Conservation (phyloP, 176 grass and related monocot species). For the Carex myosuroides region DNA sequence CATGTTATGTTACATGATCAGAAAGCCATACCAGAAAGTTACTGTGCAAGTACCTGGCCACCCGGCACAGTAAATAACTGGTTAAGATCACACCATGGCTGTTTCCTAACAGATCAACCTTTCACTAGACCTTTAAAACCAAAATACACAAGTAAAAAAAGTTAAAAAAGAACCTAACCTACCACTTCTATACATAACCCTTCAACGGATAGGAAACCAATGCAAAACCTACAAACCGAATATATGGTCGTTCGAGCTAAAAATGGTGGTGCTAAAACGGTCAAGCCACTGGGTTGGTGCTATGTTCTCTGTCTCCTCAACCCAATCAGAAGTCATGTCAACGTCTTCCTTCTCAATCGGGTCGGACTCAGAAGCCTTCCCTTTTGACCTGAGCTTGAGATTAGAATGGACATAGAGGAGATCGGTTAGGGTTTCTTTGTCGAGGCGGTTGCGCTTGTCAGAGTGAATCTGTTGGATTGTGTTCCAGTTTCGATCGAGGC, state of each 20-base stretch:
- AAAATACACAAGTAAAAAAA: neutral
- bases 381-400: slow-evolving; percentile 51
- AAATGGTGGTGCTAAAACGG: slow-evolving; percentile 58
- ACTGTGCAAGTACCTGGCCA: neutral
- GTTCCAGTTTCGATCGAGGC: slow-evolving; percentile 67
- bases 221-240: slow-evolving; percentile 46
- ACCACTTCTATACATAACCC: neutral
- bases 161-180: neutral
- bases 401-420: slow-evolving; percentile 88
- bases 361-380: slow-evolving; percentile 46
- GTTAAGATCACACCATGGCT: neutral
- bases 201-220: neutral
- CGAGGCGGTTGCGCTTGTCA: slow-evolving; percentile 70
- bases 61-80: no score
- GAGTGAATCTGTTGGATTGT: slow-evolving; percentile 66
- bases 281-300: slow-evolving; percentile 81
- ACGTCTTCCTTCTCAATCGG: slow-evolving; percentile 52
- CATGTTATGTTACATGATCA: neutral
- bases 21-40: neutral
- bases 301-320: slow-evolving; percentile 66
- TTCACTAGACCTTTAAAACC: neutral
- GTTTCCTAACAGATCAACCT: neutral
- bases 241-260: slow-evolving; percentile 61
- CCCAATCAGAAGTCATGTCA: slow-evolving; percentile 85
- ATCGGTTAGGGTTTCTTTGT: slow-evolving; percentile 66